These are phyloP conservation scores for Akanthomyces muscarius DNA, from an alignment of 2,329 filamentous ascomycete genomes.

Conservation along the genomic window DNA sequence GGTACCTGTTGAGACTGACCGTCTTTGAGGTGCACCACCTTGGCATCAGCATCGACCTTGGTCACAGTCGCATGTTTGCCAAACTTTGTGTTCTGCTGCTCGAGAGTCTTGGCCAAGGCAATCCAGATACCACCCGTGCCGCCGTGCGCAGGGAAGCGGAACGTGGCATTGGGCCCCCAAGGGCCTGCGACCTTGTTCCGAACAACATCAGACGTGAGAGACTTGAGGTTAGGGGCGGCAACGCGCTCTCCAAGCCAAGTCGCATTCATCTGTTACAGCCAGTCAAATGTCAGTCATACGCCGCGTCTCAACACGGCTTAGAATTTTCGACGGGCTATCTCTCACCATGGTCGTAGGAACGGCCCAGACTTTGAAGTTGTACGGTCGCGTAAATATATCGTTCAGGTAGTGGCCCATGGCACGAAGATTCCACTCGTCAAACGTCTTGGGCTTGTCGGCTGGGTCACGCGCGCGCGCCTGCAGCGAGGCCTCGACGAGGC, in stretches of 20 bases:
- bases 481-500: conserved; percentile 83
- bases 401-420: conserved; percentile 80
- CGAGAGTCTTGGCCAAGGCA: conserved; percentile 80
- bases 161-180: conserved; percentile 92
- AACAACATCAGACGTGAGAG: conserved; percentile 80
- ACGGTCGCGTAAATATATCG: conserved; percentile 89
- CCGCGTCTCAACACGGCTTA: no score
- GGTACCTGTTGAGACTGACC: conserved; percentile 37
- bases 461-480: conserved; percentile 71
- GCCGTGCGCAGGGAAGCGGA: conserved; percentile 86
- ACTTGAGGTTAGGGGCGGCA: conserved; percentile 85
- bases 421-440: conserved; percentile 90
- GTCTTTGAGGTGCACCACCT: conserved; percentile 70
- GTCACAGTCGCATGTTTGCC: conserved; percentile 72
- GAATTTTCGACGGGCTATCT: no score
- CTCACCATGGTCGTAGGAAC: conserved; percentile 82
- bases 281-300: neutral
- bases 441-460: conserved; percentile 81
- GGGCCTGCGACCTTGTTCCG: conserved; percentile 84
- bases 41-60: conserved; percentile 74
- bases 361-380: conserved; percentile 98
- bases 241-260: conserved; percentile 92
- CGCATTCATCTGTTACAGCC: conserved; percentile 74
- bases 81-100: conserved; percentile 77
- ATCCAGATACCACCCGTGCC: conserved; percentile 96